Percentiles rank a stretch among this genome's conserved stretches.
Evolutionary conservation across 345 rosid species (phyloP).

Genomic region (Citrus medica): DNA sequence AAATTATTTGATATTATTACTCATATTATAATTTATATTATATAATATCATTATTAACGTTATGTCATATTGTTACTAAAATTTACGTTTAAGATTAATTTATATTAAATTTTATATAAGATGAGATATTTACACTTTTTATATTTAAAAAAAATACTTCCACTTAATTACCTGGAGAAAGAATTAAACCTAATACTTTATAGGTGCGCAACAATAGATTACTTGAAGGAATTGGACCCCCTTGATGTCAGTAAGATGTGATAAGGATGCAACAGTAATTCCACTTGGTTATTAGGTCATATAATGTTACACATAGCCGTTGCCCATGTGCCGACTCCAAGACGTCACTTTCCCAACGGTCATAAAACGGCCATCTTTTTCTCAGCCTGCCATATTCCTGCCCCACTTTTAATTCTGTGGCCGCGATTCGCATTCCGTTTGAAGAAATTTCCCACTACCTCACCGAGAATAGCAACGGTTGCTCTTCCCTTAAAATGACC

Average conservation of each 20-base stretch:
- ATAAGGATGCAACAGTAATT: not conserved
- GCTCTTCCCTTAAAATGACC: constrained; percentile 1
- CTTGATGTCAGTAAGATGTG: not conserved
- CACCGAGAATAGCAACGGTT: not conserved
- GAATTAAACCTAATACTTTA: too few species aligned
- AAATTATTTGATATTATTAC: too few species aligned
- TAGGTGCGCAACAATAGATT: too few species aligned
- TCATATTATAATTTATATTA: too few species aligned
- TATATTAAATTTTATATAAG: too few species aligned
- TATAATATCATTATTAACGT: too few species aligned
- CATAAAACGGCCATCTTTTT: constrained; percentile 24
- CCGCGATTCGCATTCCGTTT: not conserved
- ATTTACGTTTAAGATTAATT: fast-evolving
- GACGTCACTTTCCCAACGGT: constrained; percentile 37
- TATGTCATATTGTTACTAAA: too few species aligned
- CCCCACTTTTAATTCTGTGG: not conserved
- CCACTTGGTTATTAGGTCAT: too few species aligned
- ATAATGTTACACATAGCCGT: constrained; percentile 16
- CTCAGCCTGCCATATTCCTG: constrained; percentile 4
- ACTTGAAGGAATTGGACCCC: not conserved
- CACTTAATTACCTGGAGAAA: too few species aligned
- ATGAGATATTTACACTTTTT: fast-evolving
- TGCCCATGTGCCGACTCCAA: not conserved
- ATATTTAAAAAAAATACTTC: too few species aligned
- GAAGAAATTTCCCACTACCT: not conserved